These are phyloP conservation scores for Mycena haematopus DNA, from an alignment of 768 basidiomycete genomes.

Conservation along the genomic window DNA sequence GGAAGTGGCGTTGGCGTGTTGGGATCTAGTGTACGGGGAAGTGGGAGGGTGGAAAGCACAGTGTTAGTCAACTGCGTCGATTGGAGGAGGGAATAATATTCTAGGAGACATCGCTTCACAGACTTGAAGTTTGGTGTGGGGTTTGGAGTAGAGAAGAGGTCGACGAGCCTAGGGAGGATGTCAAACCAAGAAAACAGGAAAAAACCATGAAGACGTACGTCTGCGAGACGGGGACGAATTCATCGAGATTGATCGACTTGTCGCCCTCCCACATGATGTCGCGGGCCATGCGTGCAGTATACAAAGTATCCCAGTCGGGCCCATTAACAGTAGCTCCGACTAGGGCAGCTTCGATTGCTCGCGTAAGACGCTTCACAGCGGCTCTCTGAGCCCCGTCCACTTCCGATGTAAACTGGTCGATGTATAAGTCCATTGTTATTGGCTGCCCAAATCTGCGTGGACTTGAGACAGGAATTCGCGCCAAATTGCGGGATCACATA, in stretches of 20 bases:
- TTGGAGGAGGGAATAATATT: slow-evolving; percentile 88
- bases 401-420: slow-evolving; percentile 76
- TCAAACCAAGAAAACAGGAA: slow-evolving; percentile 9
- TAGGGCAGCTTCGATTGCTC: slow-evolving; percentile 72
- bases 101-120: slow-evolving; percentile 74
- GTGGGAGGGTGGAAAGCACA: slow-evolving; percentile 81
- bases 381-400: slow-evolving; percentile 72
- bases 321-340: slow-evolving; percentile 86
- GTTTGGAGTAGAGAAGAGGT: slow-evolving; percentile 80
- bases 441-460: slow-evolving; percentile 79
- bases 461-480: slow-evolving; percentile 21
- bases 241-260: slow-evolving; percentile 74
- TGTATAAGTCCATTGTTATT: slow-evolving; percentile 76
- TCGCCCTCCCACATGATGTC: slow-evolving; percentile 93
- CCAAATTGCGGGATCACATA: slow-evolving; percentile 41
- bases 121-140: slow-evolving; percentile 63
- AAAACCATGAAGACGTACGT: slow-evolving; percentile 64
- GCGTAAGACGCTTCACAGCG: slow-evolving; percentile 89
- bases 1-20: slow-evolving; percentile 76
- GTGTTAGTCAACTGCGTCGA: slow-evolving; percentile 86
- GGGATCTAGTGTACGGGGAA: slow-evolving; percentile 86
- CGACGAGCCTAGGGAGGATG: slow-evolving; percentile 69
- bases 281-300: slow-evolving; percentile 89
- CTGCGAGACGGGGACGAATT: slow-evolving; percentile 87
- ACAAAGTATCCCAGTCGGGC: slow-evolving; percentile 93